Base-by-base conservation (phyloP, 2,329 filamentous ascomycete species). In the Hymenoscyphus occultus region DNA sequence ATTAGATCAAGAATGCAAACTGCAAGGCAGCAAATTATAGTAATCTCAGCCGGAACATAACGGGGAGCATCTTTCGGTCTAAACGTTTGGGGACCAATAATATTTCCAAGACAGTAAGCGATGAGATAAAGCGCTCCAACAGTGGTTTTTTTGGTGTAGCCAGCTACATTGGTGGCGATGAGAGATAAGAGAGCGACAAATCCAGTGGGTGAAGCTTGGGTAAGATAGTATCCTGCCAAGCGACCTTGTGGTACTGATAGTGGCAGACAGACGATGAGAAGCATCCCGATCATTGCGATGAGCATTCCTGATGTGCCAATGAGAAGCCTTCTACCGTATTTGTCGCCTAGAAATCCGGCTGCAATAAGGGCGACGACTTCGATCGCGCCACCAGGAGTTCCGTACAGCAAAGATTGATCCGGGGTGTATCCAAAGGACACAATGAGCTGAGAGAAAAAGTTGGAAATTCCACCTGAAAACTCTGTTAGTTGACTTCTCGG, bases 381-480 rank as follows among this genome's bases (percentile, higher is more conserved):
- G 7, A 74, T 67, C 6, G 68, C 72, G 16, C 74, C 74, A 4
- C 70, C 71, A 1, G 73, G 73, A 2, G 72, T 74, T 16, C 71
- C 72, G 10, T 73, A 71, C 4, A 75, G 68, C 13, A 75, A 66
- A 7, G 74, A 74, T 57, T 75, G 60, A 22, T 75, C 71, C 1
- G 73, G 61, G 13, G 70, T 74, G 65, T 74, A 76, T 7, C 74
- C 74, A 57, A 76, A 75, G 10, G 83, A 83, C 64, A 84, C 74
- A 68, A 87, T 86, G 60, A 87, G 84, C 59, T 86, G 77, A 0
- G 83, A 86, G 60, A 83, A 83, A 68, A 86, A 87, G 64, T 84
- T 86, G 0, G 79, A 80, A 59, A 86, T 84, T 14, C 84, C 85
- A 39, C 39, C 56, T 59, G 22, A 7, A n/a, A 16, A 13, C 5